Conservation (phyloP, 805 yeast species). For the Teunomyces panamensis region DNA sequence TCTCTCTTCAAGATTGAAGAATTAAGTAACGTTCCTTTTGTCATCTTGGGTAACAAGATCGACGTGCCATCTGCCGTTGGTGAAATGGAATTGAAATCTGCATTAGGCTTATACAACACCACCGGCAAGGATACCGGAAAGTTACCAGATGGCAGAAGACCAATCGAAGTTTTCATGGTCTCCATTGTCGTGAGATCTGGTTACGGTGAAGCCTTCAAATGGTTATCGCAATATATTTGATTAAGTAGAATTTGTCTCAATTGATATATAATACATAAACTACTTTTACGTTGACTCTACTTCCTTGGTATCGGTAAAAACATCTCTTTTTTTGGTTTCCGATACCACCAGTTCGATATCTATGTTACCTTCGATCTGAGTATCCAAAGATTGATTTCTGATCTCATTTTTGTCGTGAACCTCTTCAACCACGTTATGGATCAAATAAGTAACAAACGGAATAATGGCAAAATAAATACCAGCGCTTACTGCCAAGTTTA, state of each 20-base stretch:
- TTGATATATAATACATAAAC: not conserved
- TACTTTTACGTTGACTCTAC: not conserved
- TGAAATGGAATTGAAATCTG: conserved; percentile 89
- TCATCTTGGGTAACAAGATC: conserved; percentile 93
- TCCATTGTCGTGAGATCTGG: conserved; percentile 98
- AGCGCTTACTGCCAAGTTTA: conserved; percentile 1
- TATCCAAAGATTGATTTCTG: not conserved
- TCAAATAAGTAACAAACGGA: not conserved
- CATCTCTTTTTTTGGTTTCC: not conserved
- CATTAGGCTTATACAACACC: conserved; percentile 81
- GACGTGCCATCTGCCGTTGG: conserved; percentile 92
- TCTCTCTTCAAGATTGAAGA: conserved; percentile 92
- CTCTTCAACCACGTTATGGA: not conserved
- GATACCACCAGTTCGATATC: not conserved
- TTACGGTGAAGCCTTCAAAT: conserved; percentile 96
- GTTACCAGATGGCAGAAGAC: conserved; percentile 73
- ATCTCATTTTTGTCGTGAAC: not conserved
- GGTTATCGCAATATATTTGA: conserved; percentile 94
- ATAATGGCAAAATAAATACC: not conserved
- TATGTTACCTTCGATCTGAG: not conserved
- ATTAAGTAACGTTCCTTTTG: conserved; percentile 83
- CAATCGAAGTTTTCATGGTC: conserved; percentile 95
- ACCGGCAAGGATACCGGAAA: conserved; percentile 79
- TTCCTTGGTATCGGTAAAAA: not conserved
- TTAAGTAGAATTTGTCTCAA: not conserved